Base-by-base conservation (phyloP, 345 rosid species). In the Clarkia xantiana region DNA sequence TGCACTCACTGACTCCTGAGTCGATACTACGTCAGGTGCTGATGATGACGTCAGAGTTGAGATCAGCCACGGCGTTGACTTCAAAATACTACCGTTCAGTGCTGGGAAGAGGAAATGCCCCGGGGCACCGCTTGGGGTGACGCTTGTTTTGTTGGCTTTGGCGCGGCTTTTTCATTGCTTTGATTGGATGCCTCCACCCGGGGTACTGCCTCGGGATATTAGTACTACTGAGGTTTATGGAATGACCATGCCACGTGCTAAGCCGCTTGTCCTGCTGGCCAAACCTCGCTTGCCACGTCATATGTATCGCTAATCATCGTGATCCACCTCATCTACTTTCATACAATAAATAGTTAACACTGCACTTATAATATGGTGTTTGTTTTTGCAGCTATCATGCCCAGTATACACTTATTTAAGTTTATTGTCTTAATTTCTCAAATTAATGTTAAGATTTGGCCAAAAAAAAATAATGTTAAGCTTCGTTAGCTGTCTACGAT, bases 181-280 rank as follows among this genome's bases (percentile, higher is more conserved):
- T 40, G 84, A 90, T 9, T 90, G 97, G 97, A 36, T 57, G 45
- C 81, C 81, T 0, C 74, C 71, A 1, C 53, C 58, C 1, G 80
- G 82, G 14, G 14, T 67, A 17, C 56, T 65, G 29, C 78, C 76
- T 0, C 76, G 80, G 46, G 69, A 74, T 56, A 60, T 89, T 18
- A 82, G 81, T 14, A 85, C 81, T 0, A 39, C 10, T 0, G 97
- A 85, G 64, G 81, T 81, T 11, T 90, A 85, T 11, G 95, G 97
- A 42, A 80, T 86, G 97, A 89, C 97, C 9, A 89, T 85, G 97
- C 97, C 97, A 2, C 85, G 80, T 61, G 94, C 95, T 52, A 47
- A 59, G 63, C 85, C 95, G 10, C 51, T 85, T 20, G 11, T 69
- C 61, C 94, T 87, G 11, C 1, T 73, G 15, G 82, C 95, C 45